Evolutionary conservation across 768 basidiomycete species (phyloP).

Genomic region (Termitomyces heimii): DNA sequence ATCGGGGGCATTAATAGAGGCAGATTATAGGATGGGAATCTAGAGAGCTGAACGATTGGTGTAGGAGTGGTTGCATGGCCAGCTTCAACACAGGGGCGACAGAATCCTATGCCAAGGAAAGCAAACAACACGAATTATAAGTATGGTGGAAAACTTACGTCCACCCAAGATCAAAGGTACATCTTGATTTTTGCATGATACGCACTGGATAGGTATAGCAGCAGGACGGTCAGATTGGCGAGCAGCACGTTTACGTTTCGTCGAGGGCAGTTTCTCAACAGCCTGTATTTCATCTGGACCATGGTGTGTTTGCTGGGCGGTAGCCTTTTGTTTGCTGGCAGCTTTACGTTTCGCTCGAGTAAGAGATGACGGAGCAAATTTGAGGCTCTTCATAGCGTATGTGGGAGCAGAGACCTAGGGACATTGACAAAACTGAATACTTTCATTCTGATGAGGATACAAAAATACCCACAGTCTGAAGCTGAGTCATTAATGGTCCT

Average conservation of each 20-base stretch:
- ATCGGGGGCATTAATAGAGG: neutral
- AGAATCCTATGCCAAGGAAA: conserved; percentile 43
- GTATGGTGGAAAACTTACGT: conserved; percentile 37
- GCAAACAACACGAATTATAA: neutral
- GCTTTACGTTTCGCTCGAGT: conserved; percentile 23
- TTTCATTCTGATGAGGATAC: neutral
- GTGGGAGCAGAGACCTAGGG: conserved; percentile 37
- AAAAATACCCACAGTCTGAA: conserved; percentile 45
- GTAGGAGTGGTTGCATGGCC: conserved; percentile 28
- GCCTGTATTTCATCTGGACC: neutral
- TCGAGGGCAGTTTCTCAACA: conserved; percentile 21
- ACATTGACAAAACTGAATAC: neutral
- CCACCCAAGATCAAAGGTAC: conserved; percentile 76
- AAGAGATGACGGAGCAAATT: conserved; percentile 33
- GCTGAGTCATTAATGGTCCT: conserved; percentile 49
- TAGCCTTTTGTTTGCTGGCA: conserved; percentile 20
- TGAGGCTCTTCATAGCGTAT: conserved; percentile 53
- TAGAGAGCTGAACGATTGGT: conserved; percentile 7
- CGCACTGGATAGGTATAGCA: conserved; percentile 37
- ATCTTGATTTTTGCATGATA: conserved; percentile 56
- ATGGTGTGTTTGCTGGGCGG: conserved; percentile 4
- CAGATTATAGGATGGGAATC: conserved; percentile 3
- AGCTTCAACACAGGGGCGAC: conserved; percentile 59
- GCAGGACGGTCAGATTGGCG: conserved; percentile 23
- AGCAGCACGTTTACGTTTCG: conserved; percentile 36